Base-by-base conservation (phyloP, 495 filamentous ascomycete species). In the Aspergillus conjunctus region DNA sequence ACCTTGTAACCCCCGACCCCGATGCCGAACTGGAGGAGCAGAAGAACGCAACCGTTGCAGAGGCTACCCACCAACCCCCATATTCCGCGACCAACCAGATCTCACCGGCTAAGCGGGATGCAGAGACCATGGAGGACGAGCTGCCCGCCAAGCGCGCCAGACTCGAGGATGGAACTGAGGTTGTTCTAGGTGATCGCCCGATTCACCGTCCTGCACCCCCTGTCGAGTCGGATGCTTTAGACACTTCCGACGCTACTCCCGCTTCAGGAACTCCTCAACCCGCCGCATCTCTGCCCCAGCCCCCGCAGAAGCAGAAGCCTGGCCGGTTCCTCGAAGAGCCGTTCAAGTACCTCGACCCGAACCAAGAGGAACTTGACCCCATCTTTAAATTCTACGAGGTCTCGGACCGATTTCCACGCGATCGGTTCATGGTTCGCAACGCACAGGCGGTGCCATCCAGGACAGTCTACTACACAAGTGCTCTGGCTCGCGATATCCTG, bases 391-490 rank as follows among this genome's bases (percentile, higher is more conserved):
- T 97, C 78, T 98, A 96, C 77, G 76, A 88, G 39, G 78, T 97
- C 57, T 91, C 89, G 0, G 71, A 86, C 0, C 85, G 87, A 43
- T 98, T 98, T 81, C 94, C 94, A 0, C 78, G 84, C 7, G 88
- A 94, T 70, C 89, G 92, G 48, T 98, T 93, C 77, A 91, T 98
- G 86, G 94, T 98, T 56, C 88, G 93, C 62, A 98, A 98, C 75
- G 90, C 90, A 9, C 79, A 86, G 14, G 94, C 90, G 31, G 78
- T 87, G 59, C 90, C 92, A 0, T 84, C 88, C 18, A 92, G 93
- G 71, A 91, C 91, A 17, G 92, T 98, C 54, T 98, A 98, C 81
- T 98, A 97, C 79, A 96, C 91, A 51, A 91, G 87, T 56, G 80
- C 84, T n/a, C 81, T 97, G 11, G 89, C 90, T 1, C 87, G 89